These are phyloP conservation scores for Gyromitra esculenta DNA, from an alignment of 2,329 filamentous ascomycete species.

Conservation along the genomic window DNA sequence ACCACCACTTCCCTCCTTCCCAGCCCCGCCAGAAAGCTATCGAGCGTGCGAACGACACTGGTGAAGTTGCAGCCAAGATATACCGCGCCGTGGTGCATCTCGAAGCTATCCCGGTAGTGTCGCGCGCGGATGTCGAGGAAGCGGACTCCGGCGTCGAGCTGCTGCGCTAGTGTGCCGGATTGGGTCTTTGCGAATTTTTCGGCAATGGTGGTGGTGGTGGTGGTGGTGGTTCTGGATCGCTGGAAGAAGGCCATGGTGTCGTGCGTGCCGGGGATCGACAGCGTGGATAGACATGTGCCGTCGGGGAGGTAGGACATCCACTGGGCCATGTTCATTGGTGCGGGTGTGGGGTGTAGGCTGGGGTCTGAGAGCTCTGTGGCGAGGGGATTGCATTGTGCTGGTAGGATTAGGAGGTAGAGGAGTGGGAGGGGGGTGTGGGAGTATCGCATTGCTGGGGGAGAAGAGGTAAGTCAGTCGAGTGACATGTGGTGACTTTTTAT, in stretches of 20 bases:
- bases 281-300: conserved; percentile 61
- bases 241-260: conserved; percentile 65
- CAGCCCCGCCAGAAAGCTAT: conserved; percentile 63
- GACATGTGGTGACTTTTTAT: conserved; percentile 14
- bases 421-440: neutral
- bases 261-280: conserved; percentile 67
- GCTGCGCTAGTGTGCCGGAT: conserved; percentile 63
- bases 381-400: neutral
- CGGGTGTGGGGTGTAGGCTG: neutral
- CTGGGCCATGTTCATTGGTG: conserved; percentile 57
- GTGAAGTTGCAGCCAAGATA: conserved; percentile 64
- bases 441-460: neutral
- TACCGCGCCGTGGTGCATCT: conserved; percentile 64
- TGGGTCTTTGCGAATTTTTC: conserved; percentile 63
- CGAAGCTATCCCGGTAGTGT: conserved; percentile 62
- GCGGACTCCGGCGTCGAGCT: conserved; percentile 64
- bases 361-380: neutral
- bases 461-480: conserved; percentile 8
- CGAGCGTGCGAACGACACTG: conserved; percentile 63
- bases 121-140: conserved; percentile 66
- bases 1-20: conserved; percentile 64
- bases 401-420: neutral
- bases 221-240: conserved; percentile 56
- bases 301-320: conserved; percentile 65
- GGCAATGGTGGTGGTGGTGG: conserved; percentile 42